Evolutionary conservation across 331 rosid species (phyloP).

Genomic region (Cydonia oblonga): DNA sequence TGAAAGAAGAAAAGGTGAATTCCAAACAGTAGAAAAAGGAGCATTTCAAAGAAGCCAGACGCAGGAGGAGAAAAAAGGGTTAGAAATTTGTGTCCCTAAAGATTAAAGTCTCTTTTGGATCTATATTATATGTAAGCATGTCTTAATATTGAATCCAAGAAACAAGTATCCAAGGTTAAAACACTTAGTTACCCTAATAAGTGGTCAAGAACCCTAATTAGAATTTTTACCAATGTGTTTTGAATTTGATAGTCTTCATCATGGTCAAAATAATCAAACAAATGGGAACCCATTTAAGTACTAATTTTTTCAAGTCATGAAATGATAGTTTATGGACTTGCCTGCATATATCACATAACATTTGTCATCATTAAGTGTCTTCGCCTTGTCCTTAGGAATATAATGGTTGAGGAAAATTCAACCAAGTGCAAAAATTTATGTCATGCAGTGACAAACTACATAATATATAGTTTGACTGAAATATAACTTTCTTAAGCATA

Average conservation of each 20-base stretch:
- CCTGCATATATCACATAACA: background rate
- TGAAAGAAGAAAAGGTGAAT: constrained; percentile 37
- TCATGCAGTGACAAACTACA: background rate
- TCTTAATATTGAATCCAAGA: constrained; percentile 65
- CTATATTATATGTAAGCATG: constrained; percentile 28
- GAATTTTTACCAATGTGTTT: constrained; percentile 6
- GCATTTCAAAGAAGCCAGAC: constrained; percentile 20
- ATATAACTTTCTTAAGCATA: background rate
- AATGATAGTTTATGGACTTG: background rate
- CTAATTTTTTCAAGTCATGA: background rate
- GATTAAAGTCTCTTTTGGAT: constrained; percentile 47
- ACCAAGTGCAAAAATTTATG: background rate
- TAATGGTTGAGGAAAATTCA: background rate
- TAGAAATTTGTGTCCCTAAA: constrained; percentile 48
- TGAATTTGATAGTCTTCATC: background rate
- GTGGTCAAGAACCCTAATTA: background rate
- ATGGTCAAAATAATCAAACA: constrained; percentile 8
- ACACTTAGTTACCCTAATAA: background rate
- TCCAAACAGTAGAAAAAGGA: constrained; percentile 17
- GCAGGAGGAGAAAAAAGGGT: constrained; percentile 35
- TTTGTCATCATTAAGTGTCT: background rate
- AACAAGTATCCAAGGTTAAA: constrained; percentile 67
- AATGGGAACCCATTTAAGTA: background rate
- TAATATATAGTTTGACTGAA: constrained; percentile 2
- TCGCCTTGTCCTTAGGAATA: background rate